A percentile compares a stretch with the other conserved stretches of the same genome.
Conservation (phyloP, 176 grass and related monocot species). For the Puccinellia tenuiflora region DNA sequence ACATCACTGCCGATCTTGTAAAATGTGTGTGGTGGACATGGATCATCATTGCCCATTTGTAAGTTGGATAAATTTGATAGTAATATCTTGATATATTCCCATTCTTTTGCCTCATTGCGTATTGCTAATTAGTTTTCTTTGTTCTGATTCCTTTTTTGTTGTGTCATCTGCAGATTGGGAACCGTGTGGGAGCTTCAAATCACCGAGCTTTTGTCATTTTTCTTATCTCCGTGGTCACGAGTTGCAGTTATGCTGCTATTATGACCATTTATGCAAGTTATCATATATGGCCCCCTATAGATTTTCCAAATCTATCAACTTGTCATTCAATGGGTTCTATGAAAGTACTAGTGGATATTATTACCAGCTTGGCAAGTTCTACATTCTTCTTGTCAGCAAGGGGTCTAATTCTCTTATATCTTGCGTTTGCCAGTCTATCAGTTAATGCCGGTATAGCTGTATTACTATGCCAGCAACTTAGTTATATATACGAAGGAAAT, state of each 20-base stretch:
- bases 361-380: constrained; percentile 51
- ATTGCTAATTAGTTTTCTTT: constrained; percentile 2
- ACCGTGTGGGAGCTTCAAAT: constrained; percentile 87
- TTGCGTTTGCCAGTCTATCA: constrained; percentile 81
- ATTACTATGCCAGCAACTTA: constrained; percentile 87
- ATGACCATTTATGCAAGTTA: constrained; percentile 75
- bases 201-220: constrained; percentile 77
- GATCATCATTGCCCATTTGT: constrained; percentile 99
- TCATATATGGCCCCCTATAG: constrained; percentile 64
- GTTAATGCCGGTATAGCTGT: constrained; percentile 75
- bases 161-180: constrained; percentile 76
- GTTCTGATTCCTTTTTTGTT: neutral
- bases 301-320: constrained; percentile 33
- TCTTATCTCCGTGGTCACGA: constrained; percentile 73
- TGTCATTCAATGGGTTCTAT: constrained; percentile 27
- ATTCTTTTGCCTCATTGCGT: neutral
- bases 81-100: neutral
- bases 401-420: constrained; percentile 82
- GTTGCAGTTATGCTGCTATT: constrained; percentile 62
- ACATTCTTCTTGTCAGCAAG: constrained; percentile 72
- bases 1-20: constrained; percentile 97
- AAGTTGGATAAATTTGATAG: constrained; percentile 38
- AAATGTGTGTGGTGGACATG: constrained; percentile 95
- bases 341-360: constrained; percentile 44
- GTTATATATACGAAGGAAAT: constrained; percentile 82